These are phyloP conservation scores for Hyphodiscus sp. DNA, from an alignment of 2,329 filamentous ascomycete species.

Conservation along the genomic window DNA sequence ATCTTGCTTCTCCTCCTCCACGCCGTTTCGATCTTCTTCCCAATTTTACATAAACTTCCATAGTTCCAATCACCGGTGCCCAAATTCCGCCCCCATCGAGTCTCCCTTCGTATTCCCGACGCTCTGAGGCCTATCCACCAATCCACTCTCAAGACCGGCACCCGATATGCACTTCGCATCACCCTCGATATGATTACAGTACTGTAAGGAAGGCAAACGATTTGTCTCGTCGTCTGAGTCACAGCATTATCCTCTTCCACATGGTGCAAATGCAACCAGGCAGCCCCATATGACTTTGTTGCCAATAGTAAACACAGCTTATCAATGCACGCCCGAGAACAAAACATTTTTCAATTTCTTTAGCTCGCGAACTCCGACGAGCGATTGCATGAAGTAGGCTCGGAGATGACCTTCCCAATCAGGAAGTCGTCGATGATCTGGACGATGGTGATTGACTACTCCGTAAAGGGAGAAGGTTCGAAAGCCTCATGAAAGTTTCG, in stretches of 20 bases:
- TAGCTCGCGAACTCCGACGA: background rate
- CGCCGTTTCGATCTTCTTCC: background rate
- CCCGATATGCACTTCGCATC: background rate
- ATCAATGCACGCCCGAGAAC: background rate
- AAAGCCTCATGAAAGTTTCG: background rate
- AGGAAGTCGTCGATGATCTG: conserved; percentile 12
- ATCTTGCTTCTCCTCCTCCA: background rate
- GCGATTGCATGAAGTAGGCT: conserved; percentile 15
- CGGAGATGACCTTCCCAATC: conserved; percentile 21
- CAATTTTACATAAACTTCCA: background rate
- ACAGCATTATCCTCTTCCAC: background rate
- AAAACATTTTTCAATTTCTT: background rate
- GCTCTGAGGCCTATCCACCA: background rate
- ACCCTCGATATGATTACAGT: background rate
- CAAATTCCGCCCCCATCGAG: background rate
- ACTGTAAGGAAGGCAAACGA: background rate
- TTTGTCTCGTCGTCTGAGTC: background rate
- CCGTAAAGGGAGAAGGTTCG: background rate
- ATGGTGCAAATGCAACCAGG: background rate
- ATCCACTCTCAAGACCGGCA: background rate
- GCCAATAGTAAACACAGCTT: background rate
- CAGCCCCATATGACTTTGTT: background rate
- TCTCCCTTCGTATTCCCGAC: background rate
- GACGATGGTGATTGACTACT: conserved; percentile 1
- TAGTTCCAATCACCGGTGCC: no score